phyloP scores from a whole-genome alignment of 2,329 filamentous ascomycete species.

The Ciborinia camelliae region DNA sequence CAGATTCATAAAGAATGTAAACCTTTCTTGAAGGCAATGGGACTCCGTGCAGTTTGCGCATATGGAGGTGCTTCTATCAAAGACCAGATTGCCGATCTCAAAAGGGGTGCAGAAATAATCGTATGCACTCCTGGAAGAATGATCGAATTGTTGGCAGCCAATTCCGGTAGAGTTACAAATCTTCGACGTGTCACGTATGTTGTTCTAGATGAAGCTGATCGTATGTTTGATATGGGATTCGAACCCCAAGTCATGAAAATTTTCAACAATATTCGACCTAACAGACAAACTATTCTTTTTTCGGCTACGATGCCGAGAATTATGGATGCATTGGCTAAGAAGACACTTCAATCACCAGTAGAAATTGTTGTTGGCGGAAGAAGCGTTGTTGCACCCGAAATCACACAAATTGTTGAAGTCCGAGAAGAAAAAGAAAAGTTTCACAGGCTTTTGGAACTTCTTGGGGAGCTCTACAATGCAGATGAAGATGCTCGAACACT shows the following conservation, averaged over 20 bases:
- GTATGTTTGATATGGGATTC: constrained; percentile 99
- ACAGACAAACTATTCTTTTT: constrained; percentile 91
- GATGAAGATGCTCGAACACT: constrained; percentile 88
- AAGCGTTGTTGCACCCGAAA: constrained; percentile 84
- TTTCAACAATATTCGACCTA: constrained; percentile 83
- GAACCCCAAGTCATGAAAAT: constrained; percentile 98
- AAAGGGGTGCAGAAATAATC: constrained; percentile 90
- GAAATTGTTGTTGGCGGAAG: constrained; percentile 90
- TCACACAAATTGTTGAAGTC: constrained; percentile 89
- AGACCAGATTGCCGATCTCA: constrained; percentile 94
- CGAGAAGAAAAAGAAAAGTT: constrained; percentile 82
- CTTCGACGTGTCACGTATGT: constrained; percentile 86
- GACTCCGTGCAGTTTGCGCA: constrained; percentile 82
- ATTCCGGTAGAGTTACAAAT: constrained; percentile 91
- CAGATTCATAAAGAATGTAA: constrained; percentile 96
- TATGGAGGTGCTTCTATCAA: constrained; percentile 96
- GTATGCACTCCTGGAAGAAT: constrained; percentile 93
- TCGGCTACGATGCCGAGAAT: constrained; percentile 94
- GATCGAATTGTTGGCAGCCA: constrained; percentile 91
- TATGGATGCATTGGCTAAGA: constrained; percentile 86
- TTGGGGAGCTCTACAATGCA: constrained; percentile 80
- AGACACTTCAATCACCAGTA: constrained; percentile 78
- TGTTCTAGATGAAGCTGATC: constrained; percentile 93
- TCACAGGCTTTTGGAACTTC: constrained; percentile 73
- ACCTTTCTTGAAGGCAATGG: constrained; percentile 84